These are phyloP conservation scores for Daldinia sp. DNA, from an alignment of 2,329 filamentous ascomycete species.

Conservation along the genomic window DNA sequence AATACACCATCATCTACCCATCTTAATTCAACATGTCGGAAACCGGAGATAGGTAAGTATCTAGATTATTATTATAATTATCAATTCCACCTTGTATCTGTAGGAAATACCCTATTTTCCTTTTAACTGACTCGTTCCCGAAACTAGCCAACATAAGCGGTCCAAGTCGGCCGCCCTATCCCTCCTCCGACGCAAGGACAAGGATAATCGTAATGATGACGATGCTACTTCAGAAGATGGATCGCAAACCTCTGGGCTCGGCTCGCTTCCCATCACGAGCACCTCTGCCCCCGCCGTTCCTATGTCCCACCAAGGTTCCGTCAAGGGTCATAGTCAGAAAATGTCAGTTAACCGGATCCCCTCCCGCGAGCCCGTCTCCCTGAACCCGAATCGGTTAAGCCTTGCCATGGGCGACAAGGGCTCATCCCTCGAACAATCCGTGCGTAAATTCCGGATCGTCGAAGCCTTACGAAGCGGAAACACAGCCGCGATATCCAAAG, in stretches of 20 bases:
- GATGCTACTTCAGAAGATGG: conserved; percentile 59
- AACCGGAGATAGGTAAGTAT: conserved; percentile 48
- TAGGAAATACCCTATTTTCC: conserved; percentile 10
- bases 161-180: conserved; percentile 64
- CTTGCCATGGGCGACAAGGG: conserved; percentile 51
- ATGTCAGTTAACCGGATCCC: conserved; percentile 58
- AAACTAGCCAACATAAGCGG: conserved; percentile 56
- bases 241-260: conserved; percentile 50
- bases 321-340: conserved; percentile 56
- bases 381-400: conserved; percentile 36
- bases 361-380: conserved; percentile 43
- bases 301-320: conserved; percentile 49
- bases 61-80: conserved; percentile 11
- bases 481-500: conserved; percentile 86
- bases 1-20: too few relatives aligned
- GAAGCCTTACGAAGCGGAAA: conserved; percentile 92
- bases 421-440: conserved; percentile 84
- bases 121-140: conserved; percentile 29
- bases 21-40: conserved; percentile 48
- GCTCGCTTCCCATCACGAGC: conserved; percentile 46
- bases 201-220: conserved; percentile 55
- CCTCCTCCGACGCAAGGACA: conserved; percentile 62
- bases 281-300: conserved; percentile 47
- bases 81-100: conserved; percentile 1
- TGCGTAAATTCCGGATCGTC: conserved; percentile 92